Percentiles rank a stretch among this genome's conserved stretches.
Conservation (phyloP, 164 flowering plant genomes). For the Macadamia tetraphylla region DNA sequence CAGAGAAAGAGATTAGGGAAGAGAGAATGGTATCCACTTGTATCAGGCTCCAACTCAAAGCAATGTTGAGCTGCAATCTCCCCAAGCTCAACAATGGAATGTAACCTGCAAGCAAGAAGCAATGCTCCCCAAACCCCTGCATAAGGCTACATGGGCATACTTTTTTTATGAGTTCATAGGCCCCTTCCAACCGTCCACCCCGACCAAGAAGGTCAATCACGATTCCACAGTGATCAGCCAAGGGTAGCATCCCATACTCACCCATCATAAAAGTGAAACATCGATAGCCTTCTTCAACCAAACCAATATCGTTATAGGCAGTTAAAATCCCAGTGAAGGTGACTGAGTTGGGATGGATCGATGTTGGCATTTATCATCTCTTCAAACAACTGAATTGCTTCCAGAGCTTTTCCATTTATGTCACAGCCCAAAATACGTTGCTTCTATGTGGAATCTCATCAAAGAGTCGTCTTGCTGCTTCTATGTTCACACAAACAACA, state of each 20-base stretch:
- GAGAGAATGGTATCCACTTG: constrained; percentile 31
- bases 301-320: constrained; percentile 41
- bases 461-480: constrained; percentile 27
- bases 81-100: constrained; percentile 37
- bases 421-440: constrained; percentile 36
- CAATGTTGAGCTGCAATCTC: constrained; percentile 37
- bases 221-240: constrained; percentile 39
- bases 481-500: constrained; percentile 24
- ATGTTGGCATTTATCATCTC: constrained; percentile 32
- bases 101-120: constrained; percentile 41
- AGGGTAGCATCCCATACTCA: constrained; percentile 28
- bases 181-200: constrained; percentile 38
- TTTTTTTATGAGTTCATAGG: constrained; percentile 24
- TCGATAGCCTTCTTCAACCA: constrained; percentile 38
- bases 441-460: constrained; percentile 37
- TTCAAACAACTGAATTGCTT: constrained; percentile 33
- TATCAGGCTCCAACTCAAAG: constrained; percentile 33
- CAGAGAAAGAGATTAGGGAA: constrained; percentile 39
- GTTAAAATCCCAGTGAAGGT: constrained; percentile 39
- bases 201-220: constrained; percentile 48
- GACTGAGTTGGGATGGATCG: constrained; percentile 28
- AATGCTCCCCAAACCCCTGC: constrained; percentile 50
- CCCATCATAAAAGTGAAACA: constrained; percentile 28
- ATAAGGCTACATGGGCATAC: constrained; percentile 42
- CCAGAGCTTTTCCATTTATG: constrained; percentile 31